Conservation (phyloP, 331 rosid species). For the Malus hybrid region DNA sequence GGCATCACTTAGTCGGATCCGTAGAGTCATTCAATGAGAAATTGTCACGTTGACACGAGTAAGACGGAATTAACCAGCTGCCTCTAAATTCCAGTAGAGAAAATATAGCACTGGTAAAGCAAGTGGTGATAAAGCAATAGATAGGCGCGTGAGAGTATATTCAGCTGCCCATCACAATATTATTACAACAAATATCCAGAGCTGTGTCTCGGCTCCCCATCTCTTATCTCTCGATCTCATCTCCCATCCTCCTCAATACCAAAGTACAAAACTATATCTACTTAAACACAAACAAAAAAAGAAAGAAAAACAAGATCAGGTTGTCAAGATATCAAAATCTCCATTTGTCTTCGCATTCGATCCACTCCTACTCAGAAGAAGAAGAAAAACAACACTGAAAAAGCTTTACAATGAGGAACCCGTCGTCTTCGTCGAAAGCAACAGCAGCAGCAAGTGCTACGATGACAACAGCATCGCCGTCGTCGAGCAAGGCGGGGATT, state of each 20-base stretch:
- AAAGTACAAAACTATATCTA: neutral
- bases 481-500: neutral
- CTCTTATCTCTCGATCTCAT: neutral
- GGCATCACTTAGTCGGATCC: too few relatives aligned
- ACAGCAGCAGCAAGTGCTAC: neutral
- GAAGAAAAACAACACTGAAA: neutral
- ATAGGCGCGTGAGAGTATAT: neutral
- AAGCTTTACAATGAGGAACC: constrained; percentile 10
- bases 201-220: neutral
- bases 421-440: neutral
- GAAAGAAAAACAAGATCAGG: neutral
- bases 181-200: neutral
- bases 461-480: neutral
- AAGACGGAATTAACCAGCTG: too few relatives aligned
- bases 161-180: neutral
- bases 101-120: neutral
- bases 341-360: neutral
- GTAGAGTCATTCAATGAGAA: too few relatives aligned
- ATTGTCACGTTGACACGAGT: too few relatives aligned
- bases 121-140: neutral
- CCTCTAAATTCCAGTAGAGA: neutral
- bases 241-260: neutral
- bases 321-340: neutral
- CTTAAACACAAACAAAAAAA: neutral
- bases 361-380: neutral